Evolutionary conservation across 1,284 basidiomycete genomes (phyloP).

Genomic region (Pseudozyma sp.): DNA sequence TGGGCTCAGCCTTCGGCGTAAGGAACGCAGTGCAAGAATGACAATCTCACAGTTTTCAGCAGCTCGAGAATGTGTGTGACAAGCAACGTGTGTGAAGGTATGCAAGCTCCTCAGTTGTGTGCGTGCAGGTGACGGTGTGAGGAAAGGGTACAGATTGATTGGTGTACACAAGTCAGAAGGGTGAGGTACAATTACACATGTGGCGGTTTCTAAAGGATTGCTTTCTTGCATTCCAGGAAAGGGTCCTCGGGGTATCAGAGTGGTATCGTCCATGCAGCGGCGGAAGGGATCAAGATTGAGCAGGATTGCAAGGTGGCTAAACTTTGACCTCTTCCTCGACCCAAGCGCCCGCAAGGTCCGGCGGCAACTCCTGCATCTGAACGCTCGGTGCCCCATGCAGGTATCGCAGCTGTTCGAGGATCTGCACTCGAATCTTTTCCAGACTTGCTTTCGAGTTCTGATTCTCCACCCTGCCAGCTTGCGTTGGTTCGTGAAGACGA

Average conservation of each 20-base stretch:
- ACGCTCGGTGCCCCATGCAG: slow-evolving; percentile 95
- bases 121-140: no score
- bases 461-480: slow-evolving; percentile 86
- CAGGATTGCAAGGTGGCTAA: neutral
- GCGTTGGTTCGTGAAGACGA: slow-evolving; percentile 91
- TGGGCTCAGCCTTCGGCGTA: slow-evolving; percentile 69
- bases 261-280: neutral
- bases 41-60: no score
- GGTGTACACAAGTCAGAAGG: no score
- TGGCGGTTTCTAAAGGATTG: no score
- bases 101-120: no score
- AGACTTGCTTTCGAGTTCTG: slow-evolving; percentile 80
- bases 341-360: slow-evolving; percentile 84
- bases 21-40: neutral
- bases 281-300: slow-evolving; percentile 11
- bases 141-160: no score
- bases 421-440: slow-evolving; percentile 85
- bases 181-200: no score
- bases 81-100: no score
- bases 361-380: slow-evolving; percentile 95
- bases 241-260: neutral
- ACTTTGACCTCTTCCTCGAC: slow-evolving; percentile 74
- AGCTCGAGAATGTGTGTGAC: no score
- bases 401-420: slow-evolving; percentile 91
- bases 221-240: no score